Evolutionary conservation across 2,329 filamentous ascomycete species (phyloP), one percentile per base, ranked within the genome.

Genomic region (Fusarium sp.): DNA sequence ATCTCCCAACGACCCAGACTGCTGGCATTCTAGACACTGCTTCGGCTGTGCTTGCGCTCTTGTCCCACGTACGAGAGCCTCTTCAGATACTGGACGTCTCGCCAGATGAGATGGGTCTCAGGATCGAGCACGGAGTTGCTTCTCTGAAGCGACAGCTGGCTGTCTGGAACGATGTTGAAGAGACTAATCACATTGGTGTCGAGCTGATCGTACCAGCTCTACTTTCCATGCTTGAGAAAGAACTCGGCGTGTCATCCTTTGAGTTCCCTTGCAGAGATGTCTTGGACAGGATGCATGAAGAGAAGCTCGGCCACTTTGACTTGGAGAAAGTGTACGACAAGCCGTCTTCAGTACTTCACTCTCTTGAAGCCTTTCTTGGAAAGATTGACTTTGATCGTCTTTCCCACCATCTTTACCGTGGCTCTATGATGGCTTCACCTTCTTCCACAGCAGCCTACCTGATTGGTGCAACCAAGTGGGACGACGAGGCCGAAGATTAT

Each of bases 101-200:
- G 0, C 23, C 9, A 15, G 13, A 44, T 9, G 54, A 60, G 28
- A 5, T 64, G 1, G 7, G 6, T 28, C 12, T 23, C 6, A 33
- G 46, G 4, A 38, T 64, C 21, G 15, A n/a, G 1, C n/a, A 10
- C 2, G 61, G 44, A 4, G 8, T 50, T 21, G 9, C 15, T 5
- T 64, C 61, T 32, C 12, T 64, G 23, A 21, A 38, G 7, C 8
- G 18, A 11, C 54, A 64, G 37, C 28, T 64, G 5, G 23, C n/a
- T 6, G 12, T 18, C 8, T 64, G 61, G 61, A 7, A 44, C 2
- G 61, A 64, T 2, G 38, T 64, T 10, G 30, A 21, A 11, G 28
- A 37, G 5, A 64, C 54, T 3, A 64, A 64, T 9, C 61, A 64
- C 6, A 64, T 64, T 18, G 54, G 61, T 3, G 44, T 64, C n/a